These are phyloP conservation scores for Gastrolobium villosum DNA, from an alignment of 306 rosid genomes.

Conservation along the genomic window DNA sequence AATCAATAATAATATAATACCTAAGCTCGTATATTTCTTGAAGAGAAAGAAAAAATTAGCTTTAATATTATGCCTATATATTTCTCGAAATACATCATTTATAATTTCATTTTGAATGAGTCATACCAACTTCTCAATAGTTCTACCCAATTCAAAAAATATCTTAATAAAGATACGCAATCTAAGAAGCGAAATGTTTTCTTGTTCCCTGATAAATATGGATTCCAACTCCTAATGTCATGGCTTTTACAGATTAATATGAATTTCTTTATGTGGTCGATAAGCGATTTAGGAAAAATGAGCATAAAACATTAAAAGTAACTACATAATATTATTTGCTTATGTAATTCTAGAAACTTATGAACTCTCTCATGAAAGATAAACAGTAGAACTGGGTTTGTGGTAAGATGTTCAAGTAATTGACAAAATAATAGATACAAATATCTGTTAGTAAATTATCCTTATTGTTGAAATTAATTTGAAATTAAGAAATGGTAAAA, in stretches of 20 bases:
- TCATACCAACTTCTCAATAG: no score
- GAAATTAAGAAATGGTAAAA: not conserved
- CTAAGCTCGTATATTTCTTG: no score
- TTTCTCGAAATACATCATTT: no score
- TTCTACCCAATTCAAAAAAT: not conserved
- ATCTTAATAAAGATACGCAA: not conserved
- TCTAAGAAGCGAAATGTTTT: not conserved
- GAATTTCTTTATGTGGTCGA: not conserved
- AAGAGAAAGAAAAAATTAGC: no score
- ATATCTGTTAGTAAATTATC: not conserved
- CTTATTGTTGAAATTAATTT: not conserved
- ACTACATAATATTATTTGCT: not conserved
- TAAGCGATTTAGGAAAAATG: not conserved
- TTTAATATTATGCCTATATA: no score
- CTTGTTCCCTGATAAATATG: not conserved
- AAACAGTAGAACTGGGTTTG: not conserved
- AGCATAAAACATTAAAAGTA: not conserved
- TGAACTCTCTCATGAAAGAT: not conserved
- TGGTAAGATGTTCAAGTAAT: no score
- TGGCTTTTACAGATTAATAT: not conserved
- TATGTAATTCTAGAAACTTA: not conserved
- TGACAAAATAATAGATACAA: not conserved
- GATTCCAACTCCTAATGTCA: not conserved
- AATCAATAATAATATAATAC: no score
- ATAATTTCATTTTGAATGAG: no score